These are phyloP conservation scores for Nicotiana obtusifolia DNA, from an alignment of 257 asterid species.

Conservation along the genomic window DNA sequence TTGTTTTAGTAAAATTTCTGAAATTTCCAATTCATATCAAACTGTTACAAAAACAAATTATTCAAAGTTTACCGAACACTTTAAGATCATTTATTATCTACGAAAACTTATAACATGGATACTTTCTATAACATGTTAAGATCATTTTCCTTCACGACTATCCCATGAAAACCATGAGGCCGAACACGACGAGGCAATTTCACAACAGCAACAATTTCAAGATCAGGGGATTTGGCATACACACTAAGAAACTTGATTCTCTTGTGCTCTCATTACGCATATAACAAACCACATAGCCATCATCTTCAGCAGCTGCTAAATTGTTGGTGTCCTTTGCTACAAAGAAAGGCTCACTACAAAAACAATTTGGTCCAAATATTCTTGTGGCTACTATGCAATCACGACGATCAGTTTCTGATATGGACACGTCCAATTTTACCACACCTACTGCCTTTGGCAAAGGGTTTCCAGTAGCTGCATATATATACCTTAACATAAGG, in stretches of 20 bases:
- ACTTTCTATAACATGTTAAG: constrained; percentile 30
- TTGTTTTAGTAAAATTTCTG: no score
- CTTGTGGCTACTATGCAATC: constrained; percentile 33
- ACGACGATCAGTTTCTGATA: constrained; percentile 22
- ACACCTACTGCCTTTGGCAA: constrained; percentile 33
- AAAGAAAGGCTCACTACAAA: constrained; percentile 34
- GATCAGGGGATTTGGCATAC: constrained; percentile 60
- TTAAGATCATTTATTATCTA: no score
- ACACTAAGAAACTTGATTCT: constrained; percentile 63
- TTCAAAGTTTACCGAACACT: no score
- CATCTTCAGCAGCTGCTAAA: constrained; percentile 52
- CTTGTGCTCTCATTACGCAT: constrained; percentile 57
- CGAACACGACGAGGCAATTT: constrained; percentile 61
- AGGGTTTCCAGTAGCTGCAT: constrained; percentile 38
- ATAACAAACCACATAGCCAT: constrained; percentile 57
- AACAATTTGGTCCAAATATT: constrained; percentile 27
- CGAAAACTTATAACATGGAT: no score
- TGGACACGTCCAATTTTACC: constrained; percentile 34
- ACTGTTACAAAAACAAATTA: no score
- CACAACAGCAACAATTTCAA: constrained; percentile 57
- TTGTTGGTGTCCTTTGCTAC: constrained; percentile 40
- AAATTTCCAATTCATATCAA: no score
- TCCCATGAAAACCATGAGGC: constrained; percentile 72
- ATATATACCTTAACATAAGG: constrained; percentile 23
- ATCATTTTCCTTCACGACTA: constrained; percentile 43